Evolutionary conservation across 2,329 filamentous ascomycete species (phyloP).

Genomic region (Zalaria sp.): DNA sequence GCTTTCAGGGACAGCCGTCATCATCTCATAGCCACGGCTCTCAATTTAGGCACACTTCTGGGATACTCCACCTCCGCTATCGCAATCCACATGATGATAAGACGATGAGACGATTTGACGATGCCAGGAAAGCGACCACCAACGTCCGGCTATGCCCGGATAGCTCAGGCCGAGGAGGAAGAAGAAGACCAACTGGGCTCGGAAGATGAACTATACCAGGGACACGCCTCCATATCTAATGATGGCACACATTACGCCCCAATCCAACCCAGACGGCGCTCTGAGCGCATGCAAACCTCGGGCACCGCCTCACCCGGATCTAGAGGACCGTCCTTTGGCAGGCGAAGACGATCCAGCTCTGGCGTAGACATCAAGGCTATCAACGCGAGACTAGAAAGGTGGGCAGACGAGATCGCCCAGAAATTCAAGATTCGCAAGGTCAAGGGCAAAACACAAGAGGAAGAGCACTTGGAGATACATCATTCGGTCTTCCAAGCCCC

Average conservation of each 20-base stretch:
- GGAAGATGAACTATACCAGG: constrained; percentile 21
- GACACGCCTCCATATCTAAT: constrained; percentile 21
- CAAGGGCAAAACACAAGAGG: constrained; percentile 59
- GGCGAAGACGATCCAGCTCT: constrained; percentile 57
- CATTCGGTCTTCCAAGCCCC: constrained; percentile 94
- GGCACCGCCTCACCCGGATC: constrained; percentile 18
- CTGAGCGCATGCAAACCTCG: constrained; percentile 28
- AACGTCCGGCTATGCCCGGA: constrained; percentile 36
- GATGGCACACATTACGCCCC: constrained; percentile 26
- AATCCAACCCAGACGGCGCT: constrained; percentile 29
- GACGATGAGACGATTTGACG: not conserved
- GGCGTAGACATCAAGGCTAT: constrained; percentile 97
- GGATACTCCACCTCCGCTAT: too few species aligned
- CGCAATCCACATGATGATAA: not conserved
- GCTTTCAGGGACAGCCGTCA: too few species aligned
- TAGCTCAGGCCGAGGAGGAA: constrained; percentile 38
- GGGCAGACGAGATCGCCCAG: constrained; percentile 95
- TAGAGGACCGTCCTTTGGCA: constrained; percentile 12
- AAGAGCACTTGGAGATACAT: constrained; percentile 86
- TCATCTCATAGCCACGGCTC: too few species aligned
- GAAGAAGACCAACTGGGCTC: constrained; percentile 23
- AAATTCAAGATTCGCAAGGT: constrained; percentile 83
- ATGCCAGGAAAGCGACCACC: constrained; percentile 23
- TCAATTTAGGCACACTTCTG: too few species aligned
- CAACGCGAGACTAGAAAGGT: constrained; percentile 85